Evolutionary conservation across 2,329 filamentous ascomycete species (phyloP), one percentile per base, ranked within the genome.

Genomic region (Aspergillus alliaceus): DNA sequence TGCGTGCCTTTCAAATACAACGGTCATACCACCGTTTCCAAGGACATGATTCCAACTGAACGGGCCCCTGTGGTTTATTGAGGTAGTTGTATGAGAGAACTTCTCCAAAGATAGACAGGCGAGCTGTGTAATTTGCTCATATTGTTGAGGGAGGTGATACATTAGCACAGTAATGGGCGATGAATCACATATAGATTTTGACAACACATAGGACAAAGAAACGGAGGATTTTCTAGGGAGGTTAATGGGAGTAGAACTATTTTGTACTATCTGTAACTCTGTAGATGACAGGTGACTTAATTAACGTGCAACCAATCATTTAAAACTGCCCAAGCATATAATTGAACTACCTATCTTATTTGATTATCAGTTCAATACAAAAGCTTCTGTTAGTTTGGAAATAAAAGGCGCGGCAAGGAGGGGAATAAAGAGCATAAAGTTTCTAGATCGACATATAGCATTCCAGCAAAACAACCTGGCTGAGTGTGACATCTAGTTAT

Each of bases 41-140:
- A 72, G 69, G 6, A 79, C 61, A 68, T 80, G 78, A 42, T 66
- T 76, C 78, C 78, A 80, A 31, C 67, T 70, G n/a, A 79, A 60
- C 6, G 75, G 75, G 20, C 69, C 73, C 29, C 66, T 69, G 51
- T 74, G 71, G 18, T 72, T 69, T 32, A 69, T 58, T 12, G 73
- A 67, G 4, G 72, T 73, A 5, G 72, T 77, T 15, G 77, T 73
- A 61, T 77, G 73, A 20, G 78, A 80, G 63, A 79, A 80, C 56
- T 79, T 80, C n/a, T 69, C 68, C 14, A 75, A 64, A 8, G 66
- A 57, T 27, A 75, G 58, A 54, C 66, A 67, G 31, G 64, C 61
- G 20, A 66, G 51, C 12, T 63, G 53, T 4, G 59, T 60, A 15
- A 22, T 35, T 7, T 57, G 56, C 6, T 59, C 58, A 20, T 51